Base-by-base conservation (phyloP, 495 filamentous ascomycete species). In the Margaritispora aquatica region DNA sequence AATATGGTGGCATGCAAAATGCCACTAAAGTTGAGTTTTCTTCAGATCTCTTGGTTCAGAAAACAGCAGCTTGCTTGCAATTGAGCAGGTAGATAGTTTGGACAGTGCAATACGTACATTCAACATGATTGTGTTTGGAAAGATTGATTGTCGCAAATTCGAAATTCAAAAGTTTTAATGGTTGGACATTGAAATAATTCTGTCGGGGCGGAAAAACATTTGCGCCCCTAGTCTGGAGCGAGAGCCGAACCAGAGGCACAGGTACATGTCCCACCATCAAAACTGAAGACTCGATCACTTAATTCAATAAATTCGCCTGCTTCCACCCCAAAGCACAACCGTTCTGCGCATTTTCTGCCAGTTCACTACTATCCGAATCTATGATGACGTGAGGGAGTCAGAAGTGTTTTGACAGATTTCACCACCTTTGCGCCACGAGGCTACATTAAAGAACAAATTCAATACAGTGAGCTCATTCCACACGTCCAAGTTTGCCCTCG, bases 331-430 rank as follows among this genome's bases (percentile, higher is more conserved):
- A 49, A 15, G 54, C 34, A 21, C 26, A 29, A 27, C 44, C 52
- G 59, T 26, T 57, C 63, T 66, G 60, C 41, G 61, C 58, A 61
- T 46, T 36, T 44, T 34, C 55, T 58, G 59, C 60, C 41, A 55
- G 57, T 51, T 36, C 34, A 49, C 57, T 10, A 60, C 17, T 29
- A 52, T 17, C 22, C 26, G 11, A 23, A 63, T 51, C 48, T n/a
- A 66, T 54, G 51, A 66, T 66, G 61, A 66, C 58, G 62, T 66
- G 61, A 66, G 57, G 47, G 23, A 44, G 41, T 41, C 36, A 19
- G 29, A 47, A 20, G 36, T 36, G 60, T 56, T 55, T 61, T 52
- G 38, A 26, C 63, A 54, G 51, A 61, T 54, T 59, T 59, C 54
- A 57, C 20, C 26, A 41, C 17, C 38, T 26, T 48, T 57, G 60